Percentiles rank a stretch among this genome's conserved stretches.
phyloP scores from a whole-genome alignment of 768 basidiomycete genomes.

The Xerocomus brunneocitrinus region DNA sequence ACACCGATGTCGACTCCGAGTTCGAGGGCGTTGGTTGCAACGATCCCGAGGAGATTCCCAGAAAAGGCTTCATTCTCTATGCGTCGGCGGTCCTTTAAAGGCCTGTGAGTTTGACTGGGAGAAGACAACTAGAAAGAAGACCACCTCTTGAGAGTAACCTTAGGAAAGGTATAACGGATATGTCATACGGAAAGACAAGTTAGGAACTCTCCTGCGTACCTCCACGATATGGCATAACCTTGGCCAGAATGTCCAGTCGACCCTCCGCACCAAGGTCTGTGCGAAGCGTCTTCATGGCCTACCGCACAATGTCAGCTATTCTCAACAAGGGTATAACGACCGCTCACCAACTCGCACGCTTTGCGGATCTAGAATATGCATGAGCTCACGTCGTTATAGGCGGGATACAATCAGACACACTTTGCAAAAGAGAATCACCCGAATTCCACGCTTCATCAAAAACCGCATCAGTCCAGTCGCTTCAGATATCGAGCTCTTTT shows the following conservation, averaged over 20 bases:
- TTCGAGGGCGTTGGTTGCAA: conserved; percentile 89
- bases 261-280: conserved; percentile 69
- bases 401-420: conserved; percentile 30
- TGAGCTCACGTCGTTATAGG: background rate
- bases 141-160: conserved; percentile 74
- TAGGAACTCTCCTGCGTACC: conserved; percentile 40
- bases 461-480: conserved; percentile 70
- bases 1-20: conserved; percentile 88
- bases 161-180: background rate
- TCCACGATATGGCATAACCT: conserved; percentile 80
- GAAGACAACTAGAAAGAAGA: background rate
- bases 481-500: conserved; percentile 57
- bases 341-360: conserved; percentile 70
- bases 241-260: conserved; percentile 66
- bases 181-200: background rate
- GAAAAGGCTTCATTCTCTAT: conserved; percentile 88
- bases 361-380: conserved; percentile 56
- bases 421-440: conserved; percentile 88
- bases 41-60: conserved; percentile 76
- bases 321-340: background rate
- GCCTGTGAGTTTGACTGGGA: background rate
- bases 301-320: conserved; percentile 18
- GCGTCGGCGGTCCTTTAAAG: conserved; percentile 62
- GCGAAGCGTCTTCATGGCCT: conserved; percentile 79
- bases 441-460: conserved; percentile 75